Evolutionary conservation across 2,329 filamentous ascomycete species (phyloP).

Genomic region (Diaporthe caulivora): DNA sequence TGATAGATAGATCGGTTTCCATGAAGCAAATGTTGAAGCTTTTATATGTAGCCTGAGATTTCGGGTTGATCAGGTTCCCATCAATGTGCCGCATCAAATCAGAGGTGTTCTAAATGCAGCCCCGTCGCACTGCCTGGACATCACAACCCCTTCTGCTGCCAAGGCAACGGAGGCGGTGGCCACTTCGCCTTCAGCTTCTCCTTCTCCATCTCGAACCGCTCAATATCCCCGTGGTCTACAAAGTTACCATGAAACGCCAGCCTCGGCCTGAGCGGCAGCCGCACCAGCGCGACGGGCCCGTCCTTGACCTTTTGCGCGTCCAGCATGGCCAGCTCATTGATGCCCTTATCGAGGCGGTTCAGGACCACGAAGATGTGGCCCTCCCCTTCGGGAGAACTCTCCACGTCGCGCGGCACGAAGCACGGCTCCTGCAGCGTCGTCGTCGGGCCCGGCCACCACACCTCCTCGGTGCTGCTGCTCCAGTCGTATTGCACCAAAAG

Average conservation of each 20-base stretch:
- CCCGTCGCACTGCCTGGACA: not conserved
- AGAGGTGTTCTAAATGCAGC: not conserved
- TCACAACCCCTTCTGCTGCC: not conserved
- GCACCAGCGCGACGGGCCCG: conserved; percentile 39
- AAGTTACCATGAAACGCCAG: conserved; percentile 45
- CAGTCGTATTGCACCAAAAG: conserved; percentile 48
- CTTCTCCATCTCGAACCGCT: conserved; percentile 11
- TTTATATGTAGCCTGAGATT: no score
- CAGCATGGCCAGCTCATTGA: conserved; percentile 44
- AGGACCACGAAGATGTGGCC: conserved; percentile 55
- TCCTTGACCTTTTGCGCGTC: conserved; percentile 42
- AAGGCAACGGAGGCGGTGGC: not conserved
- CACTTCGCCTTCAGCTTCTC: not conserved
- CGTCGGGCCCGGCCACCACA: conserved; percentile 50
- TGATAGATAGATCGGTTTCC: no score
- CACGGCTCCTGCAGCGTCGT: conserved; percentile 58
- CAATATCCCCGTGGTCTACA: conserved; percentile 35
- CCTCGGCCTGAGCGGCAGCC: conserved; percentile 42
- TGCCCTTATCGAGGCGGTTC: conserved; percentile 42
- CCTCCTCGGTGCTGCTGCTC: conserved; percentile 43
- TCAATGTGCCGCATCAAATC: no score
- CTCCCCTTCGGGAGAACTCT: conserved; percentile 52
- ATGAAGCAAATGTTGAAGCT: no score
- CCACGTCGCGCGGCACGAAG: conserved; percentile 53
- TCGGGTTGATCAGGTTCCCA: no score